Conservation (phyloP, 108 stramenopile genomes). For the Phaeodactylum tricornutum region DNA sequence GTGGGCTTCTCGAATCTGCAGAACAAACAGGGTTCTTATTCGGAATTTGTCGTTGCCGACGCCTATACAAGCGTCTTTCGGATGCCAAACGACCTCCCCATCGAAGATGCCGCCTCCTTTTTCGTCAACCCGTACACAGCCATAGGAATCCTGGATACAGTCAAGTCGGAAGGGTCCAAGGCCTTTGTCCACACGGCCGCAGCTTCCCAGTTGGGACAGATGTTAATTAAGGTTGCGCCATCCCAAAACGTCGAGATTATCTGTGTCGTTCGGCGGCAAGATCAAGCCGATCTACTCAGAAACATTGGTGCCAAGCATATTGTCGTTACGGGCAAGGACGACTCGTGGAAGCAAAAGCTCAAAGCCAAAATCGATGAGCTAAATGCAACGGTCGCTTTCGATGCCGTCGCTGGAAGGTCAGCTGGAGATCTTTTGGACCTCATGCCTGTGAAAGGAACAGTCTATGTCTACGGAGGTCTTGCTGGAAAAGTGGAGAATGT, state of each 20-base stretch:
- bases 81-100: constrained; percentile 32
- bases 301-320: constrained; percentile 32
- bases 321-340: constrained; percentile 25
- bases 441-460: constrained; percentile 27
- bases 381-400: constrained; percentile 41
- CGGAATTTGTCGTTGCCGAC: constrained; percentile 30
- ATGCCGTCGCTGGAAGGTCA: constrained; percentile 40
- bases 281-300: constrained; percentile 32
- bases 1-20: no score
- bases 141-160: constrained; percentile 43
- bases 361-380: constrained; percentile 32
- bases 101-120: constrained; percentile 37
- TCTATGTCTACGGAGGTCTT: constrained; percentile 37
- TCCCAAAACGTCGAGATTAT: constrained; percentile 25
- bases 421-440: constrained; percentile 27
- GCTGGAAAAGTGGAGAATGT: constrained; percentile 17
- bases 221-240: constrained; percentile 30
- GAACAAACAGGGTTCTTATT: constrained; percentile 28
- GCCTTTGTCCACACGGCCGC: constrained; percentile 53
- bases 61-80: constrained; percentile 20
- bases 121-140: constrained; percentile 57
- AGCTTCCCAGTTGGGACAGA: constrained; percentile 39
- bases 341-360: constrained; percentile 29
- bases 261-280: constrained; percentile 43
- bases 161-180: constrained; percentile 6